Conservation (phyloP, 306 rosid genomes). For the Inga oerstediana region DNA sequence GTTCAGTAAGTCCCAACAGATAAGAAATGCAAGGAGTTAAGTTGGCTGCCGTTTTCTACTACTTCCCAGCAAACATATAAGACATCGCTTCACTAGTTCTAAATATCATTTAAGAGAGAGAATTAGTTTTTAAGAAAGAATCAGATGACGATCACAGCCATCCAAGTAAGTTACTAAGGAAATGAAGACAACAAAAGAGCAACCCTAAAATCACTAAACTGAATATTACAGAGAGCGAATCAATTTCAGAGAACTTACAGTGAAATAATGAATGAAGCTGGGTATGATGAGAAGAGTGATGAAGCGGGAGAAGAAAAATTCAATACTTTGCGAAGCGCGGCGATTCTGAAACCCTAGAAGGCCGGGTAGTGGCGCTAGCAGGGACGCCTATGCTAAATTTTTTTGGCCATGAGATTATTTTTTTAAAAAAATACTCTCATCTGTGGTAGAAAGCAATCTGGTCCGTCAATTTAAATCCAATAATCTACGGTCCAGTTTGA, state of each 20-base stretch:
- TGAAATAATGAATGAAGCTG: slow-evolving; percentile 47
- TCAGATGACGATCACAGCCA: slow-evolving; percentile 16
- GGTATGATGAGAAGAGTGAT: slow-evolving; percentile 21
- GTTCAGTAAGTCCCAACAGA: not conserved
- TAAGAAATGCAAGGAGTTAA: slow-evolving; percentile 14
- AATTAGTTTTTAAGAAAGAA: not conserved
- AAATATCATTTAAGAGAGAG: not conserved
- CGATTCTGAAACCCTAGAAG: slow-evolving; percentile 88
- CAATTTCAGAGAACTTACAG: slow-evolving; percentile 32
- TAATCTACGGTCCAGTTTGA: slow-evolving; percentile 50
- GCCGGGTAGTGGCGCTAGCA: slow-evolving; percentile 47
- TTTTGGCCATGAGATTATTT: not conserved
- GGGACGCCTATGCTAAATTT: slow-evolving; percentile 50
- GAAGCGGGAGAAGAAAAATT: slow-evolving; percentile 22
- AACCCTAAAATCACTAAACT: slow-evolving; percentile 16
- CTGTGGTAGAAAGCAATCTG: slow-evolving; percentile 1
- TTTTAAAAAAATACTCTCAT: slow-evolving; percentile 25
- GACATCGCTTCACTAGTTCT: not conserved
- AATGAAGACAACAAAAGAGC: not conserved
- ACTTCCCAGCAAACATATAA: not conserved
- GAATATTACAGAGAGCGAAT: not conserved
- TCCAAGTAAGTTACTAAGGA: not conserved
- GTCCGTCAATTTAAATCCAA: slow-evolving; percentile 39
- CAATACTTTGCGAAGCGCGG: slow-evolving; percentile 46
- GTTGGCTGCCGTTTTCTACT: not conserved